Evolutionary conservation across 2,329 filamentous ascomycete species (phyloP), one percentile per base, ranked within the genome.

Genomic region (Zasmidium citrigriseum): DNA sequence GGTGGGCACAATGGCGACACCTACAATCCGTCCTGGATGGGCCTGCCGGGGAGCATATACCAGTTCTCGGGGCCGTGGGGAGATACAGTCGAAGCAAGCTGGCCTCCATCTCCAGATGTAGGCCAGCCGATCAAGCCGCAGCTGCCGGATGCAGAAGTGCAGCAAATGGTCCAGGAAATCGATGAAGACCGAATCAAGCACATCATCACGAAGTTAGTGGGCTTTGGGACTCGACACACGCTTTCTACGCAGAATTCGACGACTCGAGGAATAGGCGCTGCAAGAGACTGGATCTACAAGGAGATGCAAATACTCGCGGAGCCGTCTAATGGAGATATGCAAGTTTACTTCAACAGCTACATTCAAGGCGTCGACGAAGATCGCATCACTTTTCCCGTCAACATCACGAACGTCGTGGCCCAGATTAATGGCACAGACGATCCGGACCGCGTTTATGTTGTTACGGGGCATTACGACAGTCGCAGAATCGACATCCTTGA

Each of bases 181-280:
- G 72, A 72, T 57, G 62, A 80, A 3, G 67, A 71, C 1, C 78
- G 78, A 46, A 80, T 86, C 62, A 72, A 83, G 64, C 72, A 75
- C 9, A 83, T 74, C 57, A 80, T 86, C 61, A 71, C 74, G 53
- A 84, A 80, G 62, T 77, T 86, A 1, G 82, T 81, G 3, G 79
- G 77, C 16, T 86, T 84, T 61, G 83, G 81, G 24, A 86, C 83
- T 4, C 76, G 83, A 7, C 82, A 85, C 65, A 85, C 83, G 1
- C 72, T 85, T 0, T 83, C 81, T 4, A 75, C 72, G 1, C 81
- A 84, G 62, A 83, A 80, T 58, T 78, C 77, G 29, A 76, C 76
- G 2, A 79, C 75, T 1, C 74, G 79, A 4, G 83, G 83, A 1
- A 84, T 86, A 53, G 82, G 82, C 1, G 83, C 83, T 4, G 82